phyloP scores from a whole-genome alignment of 768 basidiomycete species.

The Naematelia encephala region DNA sequence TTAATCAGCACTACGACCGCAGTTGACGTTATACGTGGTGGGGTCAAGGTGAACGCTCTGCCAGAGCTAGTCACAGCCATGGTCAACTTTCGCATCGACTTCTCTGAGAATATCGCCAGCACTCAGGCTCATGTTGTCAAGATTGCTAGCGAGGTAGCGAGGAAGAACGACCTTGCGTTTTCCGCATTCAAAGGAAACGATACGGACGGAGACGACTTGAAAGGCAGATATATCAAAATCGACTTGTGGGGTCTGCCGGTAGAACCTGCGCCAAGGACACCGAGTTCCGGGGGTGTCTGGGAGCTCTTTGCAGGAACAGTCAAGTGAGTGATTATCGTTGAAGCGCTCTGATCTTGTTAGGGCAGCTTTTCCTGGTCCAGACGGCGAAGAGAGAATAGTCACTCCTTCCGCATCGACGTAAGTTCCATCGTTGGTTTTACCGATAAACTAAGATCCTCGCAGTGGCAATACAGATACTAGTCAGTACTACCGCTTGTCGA shows the following conservation, averaged over 20 bases:
- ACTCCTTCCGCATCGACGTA: constrained; percentile 38
- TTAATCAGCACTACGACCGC: constrained; percentile 44
- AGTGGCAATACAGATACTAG: constrained; percentile 45
- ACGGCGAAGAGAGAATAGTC: constrained; percentile 37
- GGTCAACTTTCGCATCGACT: constrained; percentile 49
- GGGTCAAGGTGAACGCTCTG: constrained; percentile 43
- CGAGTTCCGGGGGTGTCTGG: constrained; percentile 37
- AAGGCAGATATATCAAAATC: constrained; percentile 29
- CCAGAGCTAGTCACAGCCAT: constrained; percentile 39
- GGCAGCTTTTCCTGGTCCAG: constrained; percentile 29
- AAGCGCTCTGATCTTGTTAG: constrained; percentile 28
- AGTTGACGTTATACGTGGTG: constrained; percentile 46
- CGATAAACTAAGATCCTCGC: too few relatives aligned
- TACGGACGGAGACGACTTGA: constrained; percentile 13
- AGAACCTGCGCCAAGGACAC: constrained; percentile 43
- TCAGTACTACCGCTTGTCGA: constrained; percentile 45
- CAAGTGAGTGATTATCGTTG: constrained; percentile 27
- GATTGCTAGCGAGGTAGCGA: constrained; percentile 24
- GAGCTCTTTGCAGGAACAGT: constrained; percentile 47
- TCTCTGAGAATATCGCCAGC: constrained; percentile 34
- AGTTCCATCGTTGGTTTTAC: constrained; percentile 15
- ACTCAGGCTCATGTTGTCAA: constrained; percentile 29
- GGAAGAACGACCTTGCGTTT: constrained; percentile 25
- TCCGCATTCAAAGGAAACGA: constrained; percentile 21
- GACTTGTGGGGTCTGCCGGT: constrained; percentile 37